Conservation (phyloP, 2,329 filamentous ascomycete species). For the Aureobasidium sp. region DNA sequence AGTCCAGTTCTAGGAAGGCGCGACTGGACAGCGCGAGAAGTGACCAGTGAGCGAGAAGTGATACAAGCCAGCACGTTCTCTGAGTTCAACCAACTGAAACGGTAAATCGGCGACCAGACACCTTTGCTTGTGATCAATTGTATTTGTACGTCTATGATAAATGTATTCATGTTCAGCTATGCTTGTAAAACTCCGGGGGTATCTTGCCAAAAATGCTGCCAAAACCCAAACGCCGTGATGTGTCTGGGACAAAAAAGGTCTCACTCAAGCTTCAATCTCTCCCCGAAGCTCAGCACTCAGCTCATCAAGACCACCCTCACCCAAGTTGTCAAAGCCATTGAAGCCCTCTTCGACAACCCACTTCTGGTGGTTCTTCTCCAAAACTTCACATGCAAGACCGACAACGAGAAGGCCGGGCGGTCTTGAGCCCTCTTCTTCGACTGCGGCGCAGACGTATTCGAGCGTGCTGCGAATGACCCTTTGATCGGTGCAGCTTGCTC, state of each 20-base stretch:
- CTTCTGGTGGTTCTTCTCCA: constrained; percentile 56
- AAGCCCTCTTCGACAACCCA: constrained; percentile 91
- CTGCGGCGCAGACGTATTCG: constrained; percentile 67
- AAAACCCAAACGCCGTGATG: background rate
- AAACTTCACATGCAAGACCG: constrained; percentile 72
- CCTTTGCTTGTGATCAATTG: background rate
- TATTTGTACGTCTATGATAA: constrained; percentile 3
- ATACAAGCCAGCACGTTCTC: background rate
- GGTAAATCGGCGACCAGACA: background rate
- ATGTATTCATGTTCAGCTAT: background rate
- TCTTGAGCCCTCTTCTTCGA: constrained; percentile 81
- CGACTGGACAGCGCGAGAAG: background rate
- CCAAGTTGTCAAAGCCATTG: constrained; percentile 55
- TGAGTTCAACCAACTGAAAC: background rate
- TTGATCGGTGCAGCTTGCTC: constrained; percentile 91
- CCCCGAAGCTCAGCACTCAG: constrained; percentile 22
- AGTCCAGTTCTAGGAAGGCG: background rate
- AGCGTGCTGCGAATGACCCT: constrained; percentile 84
- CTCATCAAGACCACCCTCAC: constrained; percentile 26
- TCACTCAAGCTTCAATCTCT: background rate
- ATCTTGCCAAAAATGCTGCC: constrained; percentile 1
- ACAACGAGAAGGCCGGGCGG: constrained; percentile 86
- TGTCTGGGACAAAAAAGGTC: background rate
- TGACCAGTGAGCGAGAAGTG: background rate
- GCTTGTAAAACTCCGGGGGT: background rate